These are phyloP conservation scores for Platismatia glauca DNA, from an alignment of 495 filamentous ascomycete species.

Conservation along the genomic window DNA sequence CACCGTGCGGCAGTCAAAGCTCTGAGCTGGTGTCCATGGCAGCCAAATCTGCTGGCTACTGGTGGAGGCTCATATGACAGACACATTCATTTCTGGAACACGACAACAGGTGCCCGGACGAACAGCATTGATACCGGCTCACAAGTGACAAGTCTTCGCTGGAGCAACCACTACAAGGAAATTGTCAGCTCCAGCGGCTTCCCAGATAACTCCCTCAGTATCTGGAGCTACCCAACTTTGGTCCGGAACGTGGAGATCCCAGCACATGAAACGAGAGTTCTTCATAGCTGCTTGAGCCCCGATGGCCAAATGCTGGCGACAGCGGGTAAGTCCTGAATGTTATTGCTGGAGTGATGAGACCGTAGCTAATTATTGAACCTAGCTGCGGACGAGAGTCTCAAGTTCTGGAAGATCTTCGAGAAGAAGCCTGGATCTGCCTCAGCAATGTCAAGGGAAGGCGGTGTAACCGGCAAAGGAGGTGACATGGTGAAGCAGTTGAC, in stretches of 20 bases:
- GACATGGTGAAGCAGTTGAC: conserved; percentile 94
- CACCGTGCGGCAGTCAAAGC: conserved; percentile 98
- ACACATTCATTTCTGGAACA: conserved; percentile 99
- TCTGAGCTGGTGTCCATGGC: conserved; percentile 98
- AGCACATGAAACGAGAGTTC: conserved; percentile 92
- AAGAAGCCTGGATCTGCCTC: conserved; percentile 73
- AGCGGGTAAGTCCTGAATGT: conserved; percentile 44
- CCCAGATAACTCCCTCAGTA: conserved; percentile 96
- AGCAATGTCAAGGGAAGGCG: conserved; percentile 45
- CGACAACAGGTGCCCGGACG: conserved; percentile 88
- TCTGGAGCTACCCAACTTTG: conserved; percentile 96
- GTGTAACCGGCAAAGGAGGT: conserved; percentile 51
- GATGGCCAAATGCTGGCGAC: conserved; percentile 97
- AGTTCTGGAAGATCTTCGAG: conserved; percentile 99
- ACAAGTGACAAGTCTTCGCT: conserved; percentile 89
- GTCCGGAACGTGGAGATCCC: conserved; percentile 98
- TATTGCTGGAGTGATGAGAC: conserved; percentile 15
- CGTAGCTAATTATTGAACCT: conserved; percentile 3
- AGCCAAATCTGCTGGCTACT: conserved; percentile 90
- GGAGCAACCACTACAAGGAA: conserved; percentile 95
- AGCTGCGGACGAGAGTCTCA: conserved; percentile 90
- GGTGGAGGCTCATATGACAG: conserved; percentile 94
- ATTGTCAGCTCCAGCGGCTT: conserved; percentile 95
- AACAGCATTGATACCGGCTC: conserved; percentile 99
- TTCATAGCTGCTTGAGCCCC: conserved; percentile 90